Evolutionary conservation across 345 rosid species (phyloP).

Genomic region (Populus pruinosa): DNA sequence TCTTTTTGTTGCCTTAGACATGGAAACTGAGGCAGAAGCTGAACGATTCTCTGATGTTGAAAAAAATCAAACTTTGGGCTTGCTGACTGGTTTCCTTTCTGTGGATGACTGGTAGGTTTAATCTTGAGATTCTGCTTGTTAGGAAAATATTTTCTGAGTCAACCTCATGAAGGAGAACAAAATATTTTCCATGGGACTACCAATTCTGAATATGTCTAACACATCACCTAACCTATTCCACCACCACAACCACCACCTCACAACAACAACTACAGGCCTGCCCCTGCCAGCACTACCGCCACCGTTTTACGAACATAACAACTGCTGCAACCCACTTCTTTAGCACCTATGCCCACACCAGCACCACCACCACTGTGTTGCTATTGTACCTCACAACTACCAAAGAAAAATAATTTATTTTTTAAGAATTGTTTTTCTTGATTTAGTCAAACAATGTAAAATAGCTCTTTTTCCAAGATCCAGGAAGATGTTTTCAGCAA

Average conservation of each 20-base stretch:
- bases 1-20: slow-evolving; percentile 82
- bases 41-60: slow-evolving; percentile 78
- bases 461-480: neutral
- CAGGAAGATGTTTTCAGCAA: neutral
- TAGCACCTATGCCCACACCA: neutral
- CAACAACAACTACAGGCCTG: neutral
- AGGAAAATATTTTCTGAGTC: neutral
- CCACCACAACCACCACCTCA: neutral
- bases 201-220: neutral
- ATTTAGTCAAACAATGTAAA: neutral
- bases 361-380: neutral
- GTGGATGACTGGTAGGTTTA: slow-evolving; percentile 88
- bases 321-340: neutral
- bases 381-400: neutral
- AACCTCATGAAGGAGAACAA: neutral
- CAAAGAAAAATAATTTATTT: neutral
- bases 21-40: slow-evolving; percentile 87
- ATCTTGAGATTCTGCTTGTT: slow-evolving; percentile 3
- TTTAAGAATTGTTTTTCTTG: neutral
- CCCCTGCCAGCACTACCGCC: neutral
- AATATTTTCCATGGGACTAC: neutral
- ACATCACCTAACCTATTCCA: neutral
- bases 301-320: neutral
- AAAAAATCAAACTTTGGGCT: slow-evolving; percentile 84
- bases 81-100: slow-evolving; percentile 87